Base-by-base conservation (phyloP, 192 early-diverging fungal genomes). In the Radiomyces spectabilis region DNA sequence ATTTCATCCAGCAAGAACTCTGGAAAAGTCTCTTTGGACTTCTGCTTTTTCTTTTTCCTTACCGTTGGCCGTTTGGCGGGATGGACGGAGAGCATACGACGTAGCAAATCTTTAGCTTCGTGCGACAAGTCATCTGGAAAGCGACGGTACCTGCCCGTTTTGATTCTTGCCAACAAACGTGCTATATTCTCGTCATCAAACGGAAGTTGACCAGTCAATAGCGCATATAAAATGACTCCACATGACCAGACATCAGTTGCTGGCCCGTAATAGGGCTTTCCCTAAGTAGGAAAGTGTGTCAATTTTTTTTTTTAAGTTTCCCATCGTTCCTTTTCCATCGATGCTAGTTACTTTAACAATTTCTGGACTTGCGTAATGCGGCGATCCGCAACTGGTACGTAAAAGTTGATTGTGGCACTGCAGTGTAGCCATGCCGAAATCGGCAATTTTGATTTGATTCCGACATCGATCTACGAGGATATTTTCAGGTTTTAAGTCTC, bases 201-300 rank as follows among this genome's bases (percentile, higher is more conserved):
- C 7, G 89, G 89, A 7, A 83, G 68, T 57, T 89, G 85, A 51
- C 89, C 87, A 57, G 85, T 85, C 26, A 92, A 65, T 27, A 94
- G 66, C 18, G 90, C 86, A 66, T 88, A 95, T 13, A 92, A 78
- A 48, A 98, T 88, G 5, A 95, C 85, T 43, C 95, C 95, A 30
- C 94, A 76, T n/a, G 86, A 88, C 94, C 94, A 98, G 45, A 98
- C 75, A 76, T 98, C 95, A 8, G 93, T 91, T 12, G 24, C 25
- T 12, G 44, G 29, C 8, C 61, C 41, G 78, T 64, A 38, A 75
- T 77, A 60, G 70, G 74, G 4, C 19, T 35, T 57, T 22, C 56
- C 51, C 48, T 65, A 45, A 19, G 12, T 29, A 33, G 12, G 13
- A 12, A 18, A 45, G 10, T 27, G 15, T 26, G 13, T 46, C 31